Base-by-base conservation (phyloP, 2,329 filamentous ascomycete genomes). In the Exophiala mesophila region DNA sequence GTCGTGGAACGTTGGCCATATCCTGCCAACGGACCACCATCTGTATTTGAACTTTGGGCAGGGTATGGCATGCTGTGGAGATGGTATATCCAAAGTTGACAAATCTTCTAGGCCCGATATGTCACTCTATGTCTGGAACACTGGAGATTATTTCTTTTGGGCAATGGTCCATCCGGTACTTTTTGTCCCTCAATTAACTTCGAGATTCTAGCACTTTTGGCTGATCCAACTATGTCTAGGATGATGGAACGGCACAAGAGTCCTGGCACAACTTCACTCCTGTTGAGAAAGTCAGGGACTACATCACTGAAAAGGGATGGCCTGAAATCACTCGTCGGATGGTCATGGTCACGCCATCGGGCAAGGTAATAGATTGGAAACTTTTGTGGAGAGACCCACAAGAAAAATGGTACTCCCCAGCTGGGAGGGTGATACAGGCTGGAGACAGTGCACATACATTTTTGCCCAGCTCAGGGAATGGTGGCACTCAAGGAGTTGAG, bases 371-470 rank as follows among this genome's bases (percentile, higher is more conserved):
- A 26, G 23, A 44, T 20, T 47, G 23, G 10, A 31, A 38, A 24
- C 18, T 47, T 3, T 15, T 37, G 5, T 43, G 39, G 24, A 20
- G 44, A 8, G 29, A 47, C 28, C 33, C 40, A 10, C 10, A 26
- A 4, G 33, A 21, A 10, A 39, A 12, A 9, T 44, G 24, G 30
- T 64, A 60, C 40, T 75, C 66, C 56, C 57, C 62, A 2, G 52
- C 54, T 3, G 59, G 61, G 10, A 60, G 67, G 9, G 66, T 71
- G 29, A 61, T 70, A 13, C 56, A 72, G 2, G 65, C 74, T 18
- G 72, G 72, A 4, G 71, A 74, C 49, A 63, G 70, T 2, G 71
- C 72, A 6, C 72, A 75, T 47, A 64, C 69, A 1, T 69, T 72
- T 54, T 59, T 73, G 4, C 71, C 71, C 0, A 69, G 67, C 2